Percentiles rank a stretch among this genome's conserved stretches.
Conservation (phyloP, 495 filamentous ascomycete species). For the Talaromyces nanjingensis region DNA sequence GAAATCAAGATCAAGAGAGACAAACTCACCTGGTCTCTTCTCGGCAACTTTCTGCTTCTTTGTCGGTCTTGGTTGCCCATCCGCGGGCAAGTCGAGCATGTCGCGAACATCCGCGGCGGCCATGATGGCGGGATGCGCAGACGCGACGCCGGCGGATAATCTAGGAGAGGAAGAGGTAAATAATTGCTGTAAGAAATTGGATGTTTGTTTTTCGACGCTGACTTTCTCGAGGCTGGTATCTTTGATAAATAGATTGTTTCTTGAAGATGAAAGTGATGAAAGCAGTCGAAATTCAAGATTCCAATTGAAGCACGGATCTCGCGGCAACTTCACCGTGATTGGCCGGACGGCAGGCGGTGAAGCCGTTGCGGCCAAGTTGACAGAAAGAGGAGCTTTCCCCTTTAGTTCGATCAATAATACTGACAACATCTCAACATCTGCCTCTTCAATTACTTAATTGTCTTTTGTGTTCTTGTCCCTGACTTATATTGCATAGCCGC, state of each 20-base stretch:
- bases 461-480: not conserved
- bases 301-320: not conserved
- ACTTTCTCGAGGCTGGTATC: not conserved
- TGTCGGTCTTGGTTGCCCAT: slow-evolving; percentile 53
- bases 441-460: not conserved
- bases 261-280: not conserved
- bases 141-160: not conserved
- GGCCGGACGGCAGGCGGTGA: slow-evolving; percentile 2
- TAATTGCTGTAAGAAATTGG: not conserved
- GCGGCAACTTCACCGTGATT: not conserved
- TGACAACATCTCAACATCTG: not conserved
- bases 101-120: slow-evolving; percentile 81
- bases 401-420: slow-evolving; percentile 2
- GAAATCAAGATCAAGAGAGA: slow-evolving; percentile 25
- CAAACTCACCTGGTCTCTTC: slow-evolving; percentile 58
- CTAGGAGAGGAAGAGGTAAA: not conserved
- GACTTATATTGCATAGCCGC: not conserved
- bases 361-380: slow-evolving; percentile 9
- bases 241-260: not conserved
- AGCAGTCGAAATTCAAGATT: not conserved
- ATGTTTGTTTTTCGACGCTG: not conserved
- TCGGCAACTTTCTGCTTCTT: slow-evolving; percentile 74
- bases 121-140: slow-evolving; percentile 40
- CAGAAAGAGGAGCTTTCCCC: slow-evolving; percentile 7
- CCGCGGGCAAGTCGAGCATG: slow-evolving; percentile 72